Evolutionary conservation across 2,329 filamentous ascomycete species (phyloP).

Genomic region (Aspergillus oerlinghausenensis): DNA sequence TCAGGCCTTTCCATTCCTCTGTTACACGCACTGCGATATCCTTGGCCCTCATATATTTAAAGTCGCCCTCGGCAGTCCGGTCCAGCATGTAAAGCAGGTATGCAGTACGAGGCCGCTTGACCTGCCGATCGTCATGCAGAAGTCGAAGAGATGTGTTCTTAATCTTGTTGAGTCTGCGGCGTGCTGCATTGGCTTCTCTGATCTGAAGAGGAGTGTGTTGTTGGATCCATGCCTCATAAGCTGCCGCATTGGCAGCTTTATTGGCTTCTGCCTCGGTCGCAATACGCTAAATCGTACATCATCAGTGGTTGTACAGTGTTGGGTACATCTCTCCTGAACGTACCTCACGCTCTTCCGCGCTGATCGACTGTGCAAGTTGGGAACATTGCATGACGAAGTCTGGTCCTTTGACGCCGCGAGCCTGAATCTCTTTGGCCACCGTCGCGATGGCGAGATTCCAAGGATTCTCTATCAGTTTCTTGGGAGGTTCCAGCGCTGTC

Average conservation of each 20-base stretch:
- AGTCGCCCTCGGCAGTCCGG: slow-evolving; percentile 46
- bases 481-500: slow-evolving; percentile 32
- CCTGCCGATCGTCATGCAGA: slow-evolving; percentile 52
- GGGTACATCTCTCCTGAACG: not conserved
- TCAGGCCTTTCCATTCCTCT: slow-evolving; percentile 24
- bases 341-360: slow-evolving; percentile 21
- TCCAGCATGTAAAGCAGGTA: slow-evolving; percentile 46
- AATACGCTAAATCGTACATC: slow-evolving; percentile 43
- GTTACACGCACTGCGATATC: slow-evolving; percentile 30
- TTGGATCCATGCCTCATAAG: slow-evolving; percentile 52
- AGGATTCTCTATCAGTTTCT: slow-evolving; percentile 24
- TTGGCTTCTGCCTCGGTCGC: slow-evolving; percentile 48
- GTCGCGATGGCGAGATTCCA: slow-evolving; percentile 20
- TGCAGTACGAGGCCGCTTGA: slow-evolving; percentile 40
- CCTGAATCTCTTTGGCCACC: slow-evolving; percentile 13
- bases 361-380: slow-evolving; percentile 13
- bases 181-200: slow-evolving; percentile 55
- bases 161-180: slow-evolving; percentile 32
- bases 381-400: slow-evolving; percentile 19
- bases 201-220: slow-evolving; percentile 55
- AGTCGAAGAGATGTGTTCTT: slow-evolving; percentile 12
- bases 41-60: slow-evolving; percentile 39
- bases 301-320: slow-evolving; percentile 5
- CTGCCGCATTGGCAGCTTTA: slow-evolving; percentile 39
- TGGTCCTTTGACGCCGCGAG: not conserved